Conservation (phyloP, 1,284 basidiomycete genomes). For the Exobasidium cylindrosporum region DNA sequence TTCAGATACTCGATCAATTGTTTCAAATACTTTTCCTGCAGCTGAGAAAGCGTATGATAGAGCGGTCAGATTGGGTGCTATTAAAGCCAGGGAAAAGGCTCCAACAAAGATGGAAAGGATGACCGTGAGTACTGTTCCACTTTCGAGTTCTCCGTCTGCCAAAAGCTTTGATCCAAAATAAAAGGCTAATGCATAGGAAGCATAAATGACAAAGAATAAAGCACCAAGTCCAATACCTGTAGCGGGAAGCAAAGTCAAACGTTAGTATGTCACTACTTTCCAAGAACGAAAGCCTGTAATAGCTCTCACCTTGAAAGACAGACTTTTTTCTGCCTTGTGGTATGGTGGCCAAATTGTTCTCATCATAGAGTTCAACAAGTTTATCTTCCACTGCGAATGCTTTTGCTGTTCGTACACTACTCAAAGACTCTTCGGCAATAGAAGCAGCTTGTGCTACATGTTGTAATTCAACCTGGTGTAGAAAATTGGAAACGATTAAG, state of each 20-base stretch:
- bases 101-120: conserved; percentile 49
- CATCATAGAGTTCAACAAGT: conserved; percentile 53
- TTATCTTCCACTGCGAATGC: conserved; percentile 55
- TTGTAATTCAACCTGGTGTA: conserved; percentile 26
- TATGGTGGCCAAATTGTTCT: conserved; percentile 51
- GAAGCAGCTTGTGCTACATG: conserved; percentile 56
- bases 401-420: conserved; percentile 57
- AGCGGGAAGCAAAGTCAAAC: conserved; percentile 65
- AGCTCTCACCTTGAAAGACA: too few relatives aligned
- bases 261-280: conserved; percentile 66
- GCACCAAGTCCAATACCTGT: conserved; percentile 69
- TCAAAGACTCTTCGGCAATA: conserved; percentile 57
- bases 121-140: conserved; percentile 51
- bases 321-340: conserved; percentile 48
- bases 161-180: conserved; percentile 50
- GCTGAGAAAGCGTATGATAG: conserved; percentile 79
- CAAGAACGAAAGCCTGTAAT: too few relatives aligned
- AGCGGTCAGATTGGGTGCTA: conserved; percentile 61
- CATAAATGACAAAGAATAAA: conserved; percentile 57
- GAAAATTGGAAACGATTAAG: too few relatives aligned
- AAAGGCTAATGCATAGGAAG: conserved; percentile 50
- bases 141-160: conserved; percentile 39
- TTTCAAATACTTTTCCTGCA: conserved; percentile 84
- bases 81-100: conserved; percentile 56
- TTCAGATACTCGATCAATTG: conserved; percentile 77